A percentile compares a stretch with the other conserved stretches of the same genome.
Conservation (phyloP, 2,329 filamentous ascomycete genomes). For the Zymoseptoria crescenta region DNA sequence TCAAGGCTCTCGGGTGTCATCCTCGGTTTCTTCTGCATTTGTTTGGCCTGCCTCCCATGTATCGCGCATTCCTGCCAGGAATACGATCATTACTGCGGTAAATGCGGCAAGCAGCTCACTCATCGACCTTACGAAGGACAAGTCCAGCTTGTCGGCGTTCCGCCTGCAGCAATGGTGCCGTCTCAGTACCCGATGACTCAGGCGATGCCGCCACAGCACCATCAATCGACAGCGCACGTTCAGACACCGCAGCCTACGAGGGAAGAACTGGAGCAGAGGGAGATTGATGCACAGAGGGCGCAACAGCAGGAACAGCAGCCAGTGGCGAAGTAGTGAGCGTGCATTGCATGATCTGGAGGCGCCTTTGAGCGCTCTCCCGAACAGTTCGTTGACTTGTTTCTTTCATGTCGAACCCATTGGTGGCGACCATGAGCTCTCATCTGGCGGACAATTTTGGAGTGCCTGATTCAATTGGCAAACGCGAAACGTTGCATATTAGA, state of each 20-base stretch:
- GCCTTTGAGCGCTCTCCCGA: background rate
- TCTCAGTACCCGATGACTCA: background rate
- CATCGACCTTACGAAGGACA: conserved; percentile 2
- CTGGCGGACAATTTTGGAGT: background rate
- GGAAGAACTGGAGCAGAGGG: background rate
- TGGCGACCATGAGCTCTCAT: background rate
- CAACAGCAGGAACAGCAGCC: background rate
- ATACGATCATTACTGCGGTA: conserved; percentile 8
- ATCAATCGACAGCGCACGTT: background rate
- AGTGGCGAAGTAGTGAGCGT: background rate
- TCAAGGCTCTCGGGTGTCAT: conserved; percentile 6
- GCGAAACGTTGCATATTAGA: no score
- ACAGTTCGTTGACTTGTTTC: no score
- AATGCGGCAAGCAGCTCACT: conserved; percentile 5
- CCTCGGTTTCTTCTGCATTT: conserved; percentile 9
- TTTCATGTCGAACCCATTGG: no score
- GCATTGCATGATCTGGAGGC: background rate
- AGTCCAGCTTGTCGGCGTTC: background rate
- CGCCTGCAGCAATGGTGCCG: background rate
- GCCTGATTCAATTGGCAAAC: background rate
- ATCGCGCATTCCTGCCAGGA: conserved; percentile 5
- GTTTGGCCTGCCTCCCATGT: conserved; percentile 8
- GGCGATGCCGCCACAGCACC: background rate
- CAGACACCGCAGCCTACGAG: background rate
- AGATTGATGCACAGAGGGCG: background rate